Evolutionary conservation across 805 yeast species (phyloP).

Genomic region (Pichia nakasei): DNA sequence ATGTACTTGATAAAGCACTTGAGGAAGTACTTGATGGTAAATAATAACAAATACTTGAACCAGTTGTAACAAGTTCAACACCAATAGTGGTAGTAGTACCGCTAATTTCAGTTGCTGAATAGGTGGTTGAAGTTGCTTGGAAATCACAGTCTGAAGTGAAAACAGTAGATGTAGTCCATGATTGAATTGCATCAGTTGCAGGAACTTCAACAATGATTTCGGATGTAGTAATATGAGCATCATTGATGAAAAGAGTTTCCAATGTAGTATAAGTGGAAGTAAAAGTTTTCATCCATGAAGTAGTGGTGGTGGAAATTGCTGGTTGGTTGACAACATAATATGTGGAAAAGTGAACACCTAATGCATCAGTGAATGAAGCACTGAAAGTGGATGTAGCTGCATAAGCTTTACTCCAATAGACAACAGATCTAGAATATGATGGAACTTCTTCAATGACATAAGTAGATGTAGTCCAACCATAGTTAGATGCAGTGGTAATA

Average conservation of each 20-base stretch:
- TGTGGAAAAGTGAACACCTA: conserved; percentile 4
- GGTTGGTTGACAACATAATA: conserved; percentile 2
- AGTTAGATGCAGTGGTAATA: neutral
- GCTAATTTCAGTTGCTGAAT: neutral
- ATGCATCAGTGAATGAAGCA: neutral
- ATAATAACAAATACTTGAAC: neutral
- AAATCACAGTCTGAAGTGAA: conserved; percentile 1
- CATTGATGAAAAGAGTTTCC: neutral
- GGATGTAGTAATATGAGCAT: conserved; percentile 3
- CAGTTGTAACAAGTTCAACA: neutral
- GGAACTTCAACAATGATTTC: conserved; percentile 5
- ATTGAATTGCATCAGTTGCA: neutral
- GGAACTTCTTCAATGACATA: conserved; percentile 6
- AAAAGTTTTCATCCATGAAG: neutral
- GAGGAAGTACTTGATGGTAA: neutral
- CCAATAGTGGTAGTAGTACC: conserved; percentile 1
- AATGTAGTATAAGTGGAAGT: conserved; percentile 2
- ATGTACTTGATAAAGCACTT: too few species aligned
- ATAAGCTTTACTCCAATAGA: conserved; percentile 6
- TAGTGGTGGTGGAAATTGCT: neutral
- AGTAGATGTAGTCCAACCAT: neutral
- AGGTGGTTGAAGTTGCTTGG: conserved; percentile 1
- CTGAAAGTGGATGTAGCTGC: conserved; percentile 1
- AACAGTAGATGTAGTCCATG: neutral
- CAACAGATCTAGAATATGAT: conserved; percentile 2